A percentile compares a stretch with the other conserved stretches of the same genome.
Evolutionary conservation across 371 early-diverging fungal genomes (phyloP).

Genomic region (Mucor lusitanicus): DNA sequence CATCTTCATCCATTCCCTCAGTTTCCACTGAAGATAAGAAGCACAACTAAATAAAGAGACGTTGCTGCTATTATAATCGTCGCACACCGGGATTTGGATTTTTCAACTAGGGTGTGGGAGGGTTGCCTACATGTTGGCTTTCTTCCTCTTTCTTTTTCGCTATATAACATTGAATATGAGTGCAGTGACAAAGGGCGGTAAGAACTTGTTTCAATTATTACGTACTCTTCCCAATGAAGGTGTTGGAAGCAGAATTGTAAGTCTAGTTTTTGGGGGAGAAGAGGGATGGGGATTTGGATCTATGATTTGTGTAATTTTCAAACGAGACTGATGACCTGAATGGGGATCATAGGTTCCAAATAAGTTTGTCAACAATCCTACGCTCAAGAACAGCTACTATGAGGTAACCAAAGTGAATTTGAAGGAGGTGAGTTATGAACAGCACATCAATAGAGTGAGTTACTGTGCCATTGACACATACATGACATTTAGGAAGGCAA

Average conservation of each 20-base stretch:
- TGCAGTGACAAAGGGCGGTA: conserved; percentile 18
- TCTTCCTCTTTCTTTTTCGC: not conserved
- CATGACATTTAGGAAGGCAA: conserved; percentile 11
- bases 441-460: not conserved
- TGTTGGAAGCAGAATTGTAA: conserved; percentile 35
- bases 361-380: conserved; percentile 29
- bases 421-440: conserved; percentile 13
- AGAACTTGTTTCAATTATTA: conserved; percentile 26
- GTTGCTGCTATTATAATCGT: not conserved
- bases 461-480: too few relatives aligned
- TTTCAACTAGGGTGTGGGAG: not conserved
- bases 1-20: not conserved
- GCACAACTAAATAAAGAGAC: conserved; percentile 4
- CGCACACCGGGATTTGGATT: not conserved
- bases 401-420: conserved; percentile 39
- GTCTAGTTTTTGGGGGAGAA: not conserved
- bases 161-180: conserved; percentile 2
- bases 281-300: not conserved
- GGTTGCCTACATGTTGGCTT: not conserved
- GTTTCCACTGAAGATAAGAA: conserved; percentile 5
- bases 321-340: not conserved
- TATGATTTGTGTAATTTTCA: not conserved
- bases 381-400: conserved; percentile 32
- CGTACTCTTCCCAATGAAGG: conserved; percentile 29
- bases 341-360: conserved; percentile 22